Evolutionary conservation across 768 basidiomycete genomes (phyloP).

Genomic region (Mrakia hoshinonis): DNA sequence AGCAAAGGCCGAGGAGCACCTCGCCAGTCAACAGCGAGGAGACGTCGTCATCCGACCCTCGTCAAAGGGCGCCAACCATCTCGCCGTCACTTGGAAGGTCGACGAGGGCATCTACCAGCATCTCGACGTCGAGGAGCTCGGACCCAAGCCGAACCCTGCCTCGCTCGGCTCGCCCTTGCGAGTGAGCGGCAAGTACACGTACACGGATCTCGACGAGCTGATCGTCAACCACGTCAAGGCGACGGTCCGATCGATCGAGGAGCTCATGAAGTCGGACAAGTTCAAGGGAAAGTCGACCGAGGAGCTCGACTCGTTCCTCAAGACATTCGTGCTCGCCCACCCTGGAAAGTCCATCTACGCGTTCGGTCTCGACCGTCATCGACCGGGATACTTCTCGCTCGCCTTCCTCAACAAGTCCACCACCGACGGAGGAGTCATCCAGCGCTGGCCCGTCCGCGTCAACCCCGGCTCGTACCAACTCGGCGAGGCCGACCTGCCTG

Average conservation of each 20-base stretch:
- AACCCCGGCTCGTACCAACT: constrained; percentile 81
- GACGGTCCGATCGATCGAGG: constrained; percentile 84
- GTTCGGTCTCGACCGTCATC: constrained; percentile 79
- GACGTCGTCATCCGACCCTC: constrained; percentile 95
- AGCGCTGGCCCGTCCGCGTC: constrained; percentile 84
- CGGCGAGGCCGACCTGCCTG: constrained; percentile 79
- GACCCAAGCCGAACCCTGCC: constrained; percentile 42
- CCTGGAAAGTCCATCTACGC: constrained; percentile 92
- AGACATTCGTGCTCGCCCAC: constrained; percentile 84
- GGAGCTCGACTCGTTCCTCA: constrained; percentile 83
- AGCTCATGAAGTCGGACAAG: constrained; percentile 89
- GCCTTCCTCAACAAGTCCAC: constrained; percentile 73
- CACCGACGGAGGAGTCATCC: constrained; percentile 72
- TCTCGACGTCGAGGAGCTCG: constrained; percentile 52
- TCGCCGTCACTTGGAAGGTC: constrained; percentile 98
- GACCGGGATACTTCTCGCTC: constrained; percentile 85
- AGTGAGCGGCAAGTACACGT: constrained; percentile 53
- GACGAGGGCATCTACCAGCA: constrained; percentile 93
- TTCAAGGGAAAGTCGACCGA: constrained; percentile 82
- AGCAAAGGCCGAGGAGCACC: constrained; percentile 73
- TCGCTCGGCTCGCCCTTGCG: constrained; percentile 40
- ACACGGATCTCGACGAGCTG: constrained; percentile 89
- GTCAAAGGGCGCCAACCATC: constrained; percentile 82
- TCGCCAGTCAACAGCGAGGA: constrained; percentile 83
- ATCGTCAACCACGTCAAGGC: constrained; percentile 95